Evolutionary conservation across 1,284 basidiomycete species (phyloP).

Genomic region (Heimioporus retisporus): DNA sequence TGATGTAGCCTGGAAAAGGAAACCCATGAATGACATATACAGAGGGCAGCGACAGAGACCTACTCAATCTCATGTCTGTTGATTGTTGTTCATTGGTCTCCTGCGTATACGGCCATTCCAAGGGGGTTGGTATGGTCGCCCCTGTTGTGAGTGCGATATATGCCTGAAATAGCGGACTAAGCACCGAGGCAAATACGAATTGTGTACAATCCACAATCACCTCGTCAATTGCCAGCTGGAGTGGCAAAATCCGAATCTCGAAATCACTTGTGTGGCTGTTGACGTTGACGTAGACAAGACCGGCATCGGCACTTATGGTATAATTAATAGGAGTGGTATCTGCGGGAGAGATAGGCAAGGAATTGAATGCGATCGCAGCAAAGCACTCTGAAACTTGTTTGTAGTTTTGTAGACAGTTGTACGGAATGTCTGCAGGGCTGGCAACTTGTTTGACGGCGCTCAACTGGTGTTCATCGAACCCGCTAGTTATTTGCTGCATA

Average conservation of each 20-base stretch:
- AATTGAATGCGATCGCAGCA: constrained; percentile 74
- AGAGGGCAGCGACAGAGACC: not conserved
- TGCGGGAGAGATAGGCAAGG: constrained; percentile 57
- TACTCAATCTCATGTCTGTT: constrained; percentile 66
- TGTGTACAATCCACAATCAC: constrained; percentile 47
- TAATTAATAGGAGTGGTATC: constrained; percentile 65
- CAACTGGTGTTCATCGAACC: constrained; percentile 58
- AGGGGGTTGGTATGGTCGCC: constrained; percentile 58
- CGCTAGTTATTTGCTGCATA: constrained; percentile 64
- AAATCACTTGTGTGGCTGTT: constrained; percentile 74
- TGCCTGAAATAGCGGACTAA: constrained; percentile 51
- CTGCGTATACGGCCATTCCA: constrained; percentile 79
- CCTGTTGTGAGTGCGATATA: constrained; percentile 76
- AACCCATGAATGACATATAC: constrained; percentile 11
- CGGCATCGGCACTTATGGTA: constrained; percentile 75
- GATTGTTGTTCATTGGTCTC: constrained; percentile 72
- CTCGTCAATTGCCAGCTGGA: constrained; percentile 84
- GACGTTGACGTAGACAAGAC: constrained; percentile 74
- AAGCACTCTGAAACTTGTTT: constrained; percentile 77
- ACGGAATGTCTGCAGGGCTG: constrained; percentile 60
- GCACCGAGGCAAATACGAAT: not conserved
- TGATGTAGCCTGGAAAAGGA: constrained; percentile 60
- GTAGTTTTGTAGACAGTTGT: constrained; percentile 79
- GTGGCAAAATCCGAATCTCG: constrained; percentile 72
- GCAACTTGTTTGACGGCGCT: constrained; percentile 58